Evolutionary conservation across 2,329 filamentous ascomycete genomes (phyloP).

Genomic region (Pseudocercospora crystallina): DNA sequence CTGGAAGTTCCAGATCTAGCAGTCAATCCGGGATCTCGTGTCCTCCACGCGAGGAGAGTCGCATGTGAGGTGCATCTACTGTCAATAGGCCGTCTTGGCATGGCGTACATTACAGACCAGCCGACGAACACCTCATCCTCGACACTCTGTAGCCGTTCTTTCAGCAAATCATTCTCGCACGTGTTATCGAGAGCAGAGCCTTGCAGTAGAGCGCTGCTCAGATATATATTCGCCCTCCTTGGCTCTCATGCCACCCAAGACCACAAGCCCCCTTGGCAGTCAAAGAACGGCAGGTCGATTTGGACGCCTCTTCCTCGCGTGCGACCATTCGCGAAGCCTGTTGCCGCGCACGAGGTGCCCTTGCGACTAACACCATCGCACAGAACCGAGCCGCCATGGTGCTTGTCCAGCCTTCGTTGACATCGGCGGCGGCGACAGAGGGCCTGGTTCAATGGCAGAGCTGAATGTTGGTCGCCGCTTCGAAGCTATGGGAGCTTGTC

Average conservation of each 20-base stretch:
- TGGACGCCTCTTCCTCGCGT: conserved; percentile 1
- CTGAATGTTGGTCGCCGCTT: background rate
- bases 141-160: too few relatives aligned
- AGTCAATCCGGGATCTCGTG: too few relatives aligned
- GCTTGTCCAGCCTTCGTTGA: conserved; percentile 8
- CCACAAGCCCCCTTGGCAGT: conserved; percentile 10
- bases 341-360: conserved; percentile 6
- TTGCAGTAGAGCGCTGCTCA: too few relatives aligned
- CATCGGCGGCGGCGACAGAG: conserved; percentile 6
- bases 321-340: conserved; percentile 6
- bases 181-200: too few relatives aligned
- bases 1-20: too few relatives aligned
- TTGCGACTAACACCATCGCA: conserved; percentile 6
- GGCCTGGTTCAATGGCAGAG: conserved; percentile 1
- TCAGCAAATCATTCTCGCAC: too few relatives aligned
- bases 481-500: conserved; percentile 2
- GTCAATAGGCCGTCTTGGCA: too few relatives aligned
- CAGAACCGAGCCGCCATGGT: conserved; percentile 4
- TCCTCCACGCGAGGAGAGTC: too few relatives aligned
- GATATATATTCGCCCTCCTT: conserved; percentile 3
- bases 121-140: too few relatives aligned
- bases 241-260: conserved; percentile 10
- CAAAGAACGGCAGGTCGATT: conserved; percentile 10
- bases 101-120: too few relatives aligned
- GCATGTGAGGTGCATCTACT: too few relatives aligned